Conservation (phyloP, 2,329 filamentous ascomycete species). For the Mycosphaerelloides madeirae region DNA sequence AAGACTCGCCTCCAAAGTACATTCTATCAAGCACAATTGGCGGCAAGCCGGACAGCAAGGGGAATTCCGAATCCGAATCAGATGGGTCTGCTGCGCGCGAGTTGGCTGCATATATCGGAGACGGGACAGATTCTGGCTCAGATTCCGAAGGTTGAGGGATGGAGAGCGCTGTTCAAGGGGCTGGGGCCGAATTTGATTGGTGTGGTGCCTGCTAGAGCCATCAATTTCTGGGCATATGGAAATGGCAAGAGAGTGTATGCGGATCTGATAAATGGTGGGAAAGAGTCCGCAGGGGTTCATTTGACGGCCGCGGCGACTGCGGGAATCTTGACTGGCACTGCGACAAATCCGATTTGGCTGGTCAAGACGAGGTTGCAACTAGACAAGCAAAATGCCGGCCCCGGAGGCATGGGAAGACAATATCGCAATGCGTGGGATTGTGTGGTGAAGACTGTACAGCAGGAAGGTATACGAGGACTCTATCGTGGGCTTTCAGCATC, state of each 20-base stretch:
- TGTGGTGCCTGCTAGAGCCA: constrained; percentile 81
- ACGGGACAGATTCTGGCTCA: constrained; percentile 79
- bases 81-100: constrained; percentile 62
- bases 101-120: constrained; percentile 71
- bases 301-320: constrained; percentile 70
- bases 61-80: constrained; percentile 50
- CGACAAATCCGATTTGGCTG: constrained; percentile 94
- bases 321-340: constrained; percentile 80
- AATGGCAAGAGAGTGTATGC: constrained; percentile 83
- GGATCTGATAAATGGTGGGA: constrained; percentile 65
- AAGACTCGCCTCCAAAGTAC: constrained; percentile 92
- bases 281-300: constrained; percentile 71
- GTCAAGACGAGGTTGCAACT: constrained; percentile 91
- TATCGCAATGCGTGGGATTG: constrained; percentile 90
- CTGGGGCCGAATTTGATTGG: constrained; percentile 85
- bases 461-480: constrained; percentile 75
- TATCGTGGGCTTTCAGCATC: constrained; percentile 90
- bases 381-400: constrained; percentile 72
- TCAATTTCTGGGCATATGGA: constrained; percentile 91
- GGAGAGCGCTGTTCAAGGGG: constrained; percentile 86
- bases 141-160: constrained; percentile 76
- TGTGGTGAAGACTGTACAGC: constrained; percentile 70
- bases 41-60: constrained; percentile 59
- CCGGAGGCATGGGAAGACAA: constrained; percentile 53
- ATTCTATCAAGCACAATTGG: constrained; percentile 83